Evolutionary conservation across 2,329 filamentous ascomycete species (phyloP), one percentile per base, ranked within the genome.

Genomic region (Alternaria tenuissima): DNA sequence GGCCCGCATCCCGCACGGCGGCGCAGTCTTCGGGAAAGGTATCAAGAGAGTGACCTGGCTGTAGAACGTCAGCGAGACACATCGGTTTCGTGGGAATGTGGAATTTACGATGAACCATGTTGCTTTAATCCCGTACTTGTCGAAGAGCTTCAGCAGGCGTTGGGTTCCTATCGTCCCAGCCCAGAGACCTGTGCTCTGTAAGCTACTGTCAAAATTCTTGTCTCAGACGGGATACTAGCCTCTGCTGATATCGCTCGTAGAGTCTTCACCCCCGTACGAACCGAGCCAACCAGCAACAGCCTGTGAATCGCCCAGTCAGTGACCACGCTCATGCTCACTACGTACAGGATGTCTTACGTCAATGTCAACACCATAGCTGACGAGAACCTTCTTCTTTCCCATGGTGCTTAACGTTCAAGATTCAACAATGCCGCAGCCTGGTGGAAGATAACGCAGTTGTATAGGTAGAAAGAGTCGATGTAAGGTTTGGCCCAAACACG

Each of bases 201-300:
- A 69, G 43, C 28, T 39, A n/a, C n/a, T 7, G 12, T 53, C 12
- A 7, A 14, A 14, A 7, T 30, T 18, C 28, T 16, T 24, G 11
- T 11, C 7, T 36, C 11, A 26, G 7, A 32, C 5, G 18, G 5
- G 16, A 9, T 20, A 42, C 65, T 63, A 69, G 86, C 88, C 89
- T 82, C 90, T 83, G 71, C 86, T 89, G 64, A 93, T 92, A 67
- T 93, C 90, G 70, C 85, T 90, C 1, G 86, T 87, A 7, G 86
- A 89, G 72, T 93, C 90, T 75, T 92, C 86, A 38, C 91, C 89
- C 16, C 89, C 89, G 69, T 93, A 93, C 0, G 87, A 90, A 0
- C 90, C 90, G 0, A 93, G 81, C 91, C 90, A 93, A 8, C 90
- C 89, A 1, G 89, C 87, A 2, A 92, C 88, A 30, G 55, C 55